Percentiles rank a stretch among this genome's conserved stretches.
Evolutionary conservation across 2,329 filamentous ascomycete species (phyloP).

Genomic region (Cercospora sp.): DNA sequence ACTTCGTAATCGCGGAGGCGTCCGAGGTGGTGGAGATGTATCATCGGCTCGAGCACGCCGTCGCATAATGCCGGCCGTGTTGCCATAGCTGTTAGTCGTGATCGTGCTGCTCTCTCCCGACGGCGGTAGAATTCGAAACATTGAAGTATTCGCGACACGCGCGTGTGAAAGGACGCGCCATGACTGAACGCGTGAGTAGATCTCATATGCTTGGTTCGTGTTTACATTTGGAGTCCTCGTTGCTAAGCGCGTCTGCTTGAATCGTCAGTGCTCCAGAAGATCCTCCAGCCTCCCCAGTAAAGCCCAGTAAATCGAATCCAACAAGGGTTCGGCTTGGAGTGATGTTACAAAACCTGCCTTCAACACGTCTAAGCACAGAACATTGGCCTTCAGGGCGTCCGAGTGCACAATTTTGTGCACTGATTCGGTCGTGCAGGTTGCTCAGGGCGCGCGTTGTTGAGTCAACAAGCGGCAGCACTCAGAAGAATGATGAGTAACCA

Average conservation of each 20-base stretch:
- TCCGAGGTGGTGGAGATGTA: not conserved
- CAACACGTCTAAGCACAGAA: not conserved
- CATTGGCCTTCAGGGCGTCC: not conserved
- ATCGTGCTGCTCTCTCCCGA: constrained; percentile 10
- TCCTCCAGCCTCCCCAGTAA: not conserved
- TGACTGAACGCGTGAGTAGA: not conserved
- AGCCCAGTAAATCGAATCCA: too few relatives aligned
- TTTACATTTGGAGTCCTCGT: not conserved
- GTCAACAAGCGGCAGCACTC: not conserved
- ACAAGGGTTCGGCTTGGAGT: constrained; percentile 5
- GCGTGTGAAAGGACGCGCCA: not conserved
- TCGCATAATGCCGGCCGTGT: constrained; percentile 10
- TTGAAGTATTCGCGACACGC: not conserved
- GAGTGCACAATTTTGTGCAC: not conserved
- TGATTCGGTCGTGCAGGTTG: not conserved
- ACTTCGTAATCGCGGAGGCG: constrained; percentile 6
- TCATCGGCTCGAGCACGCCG: not conserved
- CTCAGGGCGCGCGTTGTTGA: not conserved
- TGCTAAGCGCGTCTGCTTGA: not conserved
- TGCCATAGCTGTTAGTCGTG: constrained; percentile 12
- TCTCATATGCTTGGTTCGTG: not conserved
- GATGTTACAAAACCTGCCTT: constrained; percentile 3
- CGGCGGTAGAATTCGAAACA: constrained; percentile 8
- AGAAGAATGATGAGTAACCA: not conserved
- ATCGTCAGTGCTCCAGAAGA: not conserved